phyloP scores from a whole-genome alignment of 1,284 basidiomycete genomes.

The Ustilago hordei region DNA sequence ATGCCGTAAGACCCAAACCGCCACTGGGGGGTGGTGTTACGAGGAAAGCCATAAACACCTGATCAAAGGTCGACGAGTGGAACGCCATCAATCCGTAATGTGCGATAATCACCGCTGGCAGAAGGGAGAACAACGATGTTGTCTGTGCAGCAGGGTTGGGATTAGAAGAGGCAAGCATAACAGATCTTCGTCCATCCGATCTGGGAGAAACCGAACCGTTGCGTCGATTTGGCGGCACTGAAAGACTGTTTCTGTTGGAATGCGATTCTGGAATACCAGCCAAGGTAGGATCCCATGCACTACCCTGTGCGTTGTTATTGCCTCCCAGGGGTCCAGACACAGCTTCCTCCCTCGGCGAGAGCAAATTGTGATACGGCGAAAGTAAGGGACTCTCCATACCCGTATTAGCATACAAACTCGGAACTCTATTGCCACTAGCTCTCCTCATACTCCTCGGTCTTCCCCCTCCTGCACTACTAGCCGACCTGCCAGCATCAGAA shows the following conservation, averaged over 20 bases:
- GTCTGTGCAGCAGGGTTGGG: neutral
- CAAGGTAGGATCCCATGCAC: slow-evolving; percentile 58
- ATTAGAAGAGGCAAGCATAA: slow-evolving; percentile 1
- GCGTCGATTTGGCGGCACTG: slow-evolving; percentile 13
- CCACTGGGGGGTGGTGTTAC: slow-evolving; percentile 66
- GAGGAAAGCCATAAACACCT: slow-evolving; percentile 69
- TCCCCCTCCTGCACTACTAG: slow-evolving; percentile 6
- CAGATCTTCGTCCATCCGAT: neutral
- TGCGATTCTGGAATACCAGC: slow-evolving; percentile 61
- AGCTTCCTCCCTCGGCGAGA: slow-evolving; percentile 18
- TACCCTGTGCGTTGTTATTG: slow-evolving; percentile 15
- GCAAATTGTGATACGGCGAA: slow-evolving; percentile 25
- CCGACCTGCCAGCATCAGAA: slow-evolving; percentile 32
- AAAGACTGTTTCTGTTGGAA: slow-evolving; percentile 36
- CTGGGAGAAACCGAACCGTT: slow-evolving; percentile 7
- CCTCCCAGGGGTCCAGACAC: slow-evolving; percentile 8
- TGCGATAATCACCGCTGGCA: slow-evolving; percentile 65
- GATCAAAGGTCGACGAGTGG: slow-evolving; percentile 69
- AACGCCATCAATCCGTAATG: slow-evolving; percentile 68
- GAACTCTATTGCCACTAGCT: slow-evolving; percentile 46
- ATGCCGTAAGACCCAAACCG: slow-evolving; percentile 66
- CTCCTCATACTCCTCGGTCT: slow-evolving; percentile 44
- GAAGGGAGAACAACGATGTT: slow-evolving; percentile 51
- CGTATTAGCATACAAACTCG: slow-evolving; percentile 61
- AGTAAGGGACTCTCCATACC: slow-evolving; percentile 53